Evolutionary conservation across 2,329 filamentous ascomycete species (phyloP), one percentile per base, ranked within the genome.

Genomic region (Zarea fungicola): DNA sequence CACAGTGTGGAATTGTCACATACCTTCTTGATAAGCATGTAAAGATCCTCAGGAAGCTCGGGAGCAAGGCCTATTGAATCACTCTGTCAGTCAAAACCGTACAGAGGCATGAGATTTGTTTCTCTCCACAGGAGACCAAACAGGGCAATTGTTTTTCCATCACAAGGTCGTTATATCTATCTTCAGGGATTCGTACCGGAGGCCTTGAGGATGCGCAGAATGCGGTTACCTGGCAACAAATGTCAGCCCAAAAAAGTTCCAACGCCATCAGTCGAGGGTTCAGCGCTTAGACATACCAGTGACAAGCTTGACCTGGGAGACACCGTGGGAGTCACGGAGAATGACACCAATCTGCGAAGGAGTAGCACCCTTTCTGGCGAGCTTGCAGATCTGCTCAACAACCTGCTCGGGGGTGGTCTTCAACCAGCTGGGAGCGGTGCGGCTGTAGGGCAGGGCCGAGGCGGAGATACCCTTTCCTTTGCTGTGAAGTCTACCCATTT

Each of bases 11-110:
- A 1, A 14, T 48, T 6, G 18, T 14, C 47, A 48, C 65, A 54
- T 71, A 95, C 92, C 90, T 99, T 99, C 88, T 96, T 96, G 89
- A 97, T 97, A 74, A 97, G 82, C 88, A 96, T 95, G 87, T 97
- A 99, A 63, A 97, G 87, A 77, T 99, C 93, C 85, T 99, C 93
- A 71, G 95, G 93, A 66, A 99, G 85, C 74, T 97, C 91, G 73
- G 95, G 93, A 65, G 93, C 92, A 72, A 99, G 90, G 80, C 93
- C 93, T 99, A 79, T 68, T n/a, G n/a, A 70, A 85, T 95, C 90
- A 82, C 90, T 91, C 87, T 84, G 88, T 93, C 88, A 93, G 89
- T 84, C 83, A 77, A 74, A 78, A 92, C 89, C 88, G 87, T 83
- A 78, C 86, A 91, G 87, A 89, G 89, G 89, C 88, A 83, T 75